Evolutionary conservation across 192 early-diverging fungal species (phyloP).

Genomic region (Diversispora eburnea): DNA sequence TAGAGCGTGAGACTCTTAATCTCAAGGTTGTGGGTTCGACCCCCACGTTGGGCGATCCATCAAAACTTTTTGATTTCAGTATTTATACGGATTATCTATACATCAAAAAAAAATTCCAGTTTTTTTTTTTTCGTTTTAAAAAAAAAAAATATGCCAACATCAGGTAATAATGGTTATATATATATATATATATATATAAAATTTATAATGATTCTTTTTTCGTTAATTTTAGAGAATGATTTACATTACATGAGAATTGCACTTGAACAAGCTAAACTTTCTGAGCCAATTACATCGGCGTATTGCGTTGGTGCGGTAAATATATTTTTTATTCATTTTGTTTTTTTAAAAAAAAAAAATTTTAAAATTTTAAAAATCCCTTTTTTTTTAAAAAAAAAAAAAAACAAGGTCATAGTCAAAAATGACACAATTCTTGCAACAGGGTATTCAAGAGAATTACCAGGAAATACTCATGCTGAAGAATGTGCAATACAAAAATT

Average conservation of each 20-base stretch:
- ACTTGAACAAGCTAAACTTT: constrained; percentile 77
- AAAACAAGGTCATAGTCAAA: constrained; percentile 32
- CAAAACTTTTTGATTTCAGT: too few relatives aligned
- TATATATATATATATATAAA: too few relatives aligned
- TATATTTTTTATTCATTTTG: background rate
- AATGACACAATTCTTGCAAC: constrained; percentile 62
- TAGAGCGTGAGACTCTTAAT: constrained; percentile 86
- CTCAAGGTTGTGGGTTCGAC: constrained; percentile 87
- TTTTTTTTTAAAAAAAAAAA: background rate
- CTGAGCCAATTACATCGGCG: constrained; percentile 71
- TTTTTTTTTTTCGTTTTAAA: too few relatives aligned
- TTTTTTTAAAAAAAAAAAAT: constrained; percentile 14
- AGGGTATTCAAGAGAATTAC: constrained; percentile 90
- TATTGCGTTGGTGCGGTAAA: constrained; percentile 91
- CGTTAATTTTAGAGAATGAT: constrained; percentile 41
- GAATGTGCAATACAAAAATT: constrained; percentile 85
- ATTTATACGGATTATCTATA: too few relatives aligned
- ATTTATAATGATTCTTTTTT: background rate
- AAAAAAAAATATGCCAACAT: too few relatives aligned
- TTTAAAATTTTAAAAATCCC: background rate
- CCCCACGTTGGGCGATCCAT: constrained; percentile 65
- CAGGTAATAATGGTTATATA: too few relatives aligned
- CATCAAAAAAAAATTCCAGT: too few relatives aligned
- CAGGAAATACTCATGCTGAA: constrained; percentile 97
- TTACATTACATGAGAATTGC: constrained; percentile 74